phyloP scores from a whole-genome alignment of 441 rosid species.

The Bruguiera hainesii region DNA sequence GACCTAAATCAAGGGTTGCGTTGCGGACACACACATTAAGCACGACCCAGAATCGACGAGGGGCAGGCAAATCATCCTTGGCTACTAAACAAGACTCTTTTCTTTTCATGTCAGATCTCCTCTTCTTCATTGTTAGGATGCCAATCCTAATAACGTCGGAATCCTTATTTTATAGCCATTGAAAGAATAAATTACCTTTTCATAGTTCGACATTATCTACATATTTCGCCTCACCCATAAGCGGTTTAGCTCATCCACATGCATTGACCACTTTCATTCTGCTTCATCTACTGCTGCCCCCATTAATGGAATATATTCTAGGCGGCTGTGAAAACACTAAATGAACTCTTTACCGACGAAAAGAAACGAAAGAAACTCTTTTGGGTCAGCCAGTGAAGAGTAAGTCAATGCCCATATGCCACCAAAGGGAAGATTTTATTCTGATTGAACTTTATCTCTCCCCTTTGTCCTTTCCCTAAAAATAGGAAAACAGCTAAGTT shows the following conservation, averaged over 20 bases:
- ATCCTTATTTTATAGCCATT: background rate
- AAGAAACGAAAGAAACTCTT: too few relatives aligned
- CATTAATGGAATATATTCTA: background rate
- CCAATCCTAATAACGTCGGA: background rate
- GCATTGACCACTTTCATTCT: background rate
- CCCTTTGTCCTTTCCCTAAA: background rate
- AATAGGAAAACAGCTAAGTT: too few relatives aligned
- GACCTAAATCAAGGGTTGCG: background rate
- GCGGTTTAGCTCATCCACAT: background rate
- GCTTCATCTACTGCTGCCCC: background rate
- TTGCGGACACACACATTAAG: background rate
- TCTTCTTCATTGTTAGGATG: background rate
- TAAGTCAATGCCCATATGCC: background rate
- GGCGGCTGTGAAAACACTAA: background rate
- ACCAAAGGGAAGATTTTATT: background rate
- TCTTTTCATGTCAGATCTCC: background rate
- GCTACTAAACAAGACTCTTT: constrained; percentile 3
- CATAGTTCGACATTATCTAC: background rate
- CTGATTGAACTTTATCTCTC: background rate
- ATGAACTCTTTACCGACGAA: background rate
- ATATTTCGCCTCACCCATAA: background rate
- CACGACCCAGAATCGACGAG: background rate
- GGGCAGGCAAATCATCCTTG: background rate
- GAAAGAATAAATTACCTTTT: background rate
- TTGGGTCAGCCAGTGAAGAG: too few relatives aligned